Base-by-base conservation (phyloP, 1,284 basidiomycete species). In the Cutaneotrichosporon mucoides region DNA sequence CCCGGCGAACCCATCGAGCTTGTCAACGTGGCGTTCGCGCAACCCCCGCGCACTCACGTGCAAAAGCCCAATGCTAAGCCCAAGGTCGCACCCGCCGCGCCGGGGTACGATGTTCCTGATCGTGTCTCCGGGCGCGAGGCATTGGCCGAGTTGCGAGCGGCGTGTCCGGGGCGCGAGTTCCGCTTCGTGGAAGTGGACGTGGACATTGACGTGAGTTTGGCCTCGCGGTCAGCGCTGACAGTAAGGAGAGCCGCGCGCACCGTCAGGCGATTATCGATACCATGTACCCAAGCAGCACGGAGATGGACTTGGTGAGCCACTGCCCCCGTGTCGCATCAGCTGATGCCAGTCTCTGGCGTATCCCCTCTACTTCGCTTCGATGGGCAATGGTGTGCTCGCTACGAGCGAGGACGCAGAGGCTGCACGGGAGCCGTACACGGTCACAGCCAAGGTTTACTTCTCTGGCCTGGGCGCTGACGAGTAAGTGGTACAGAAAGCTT, bases 391-490 rank as follows among this genome's bases (percentile, higher is more conserved):
- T 73, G 6, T 40, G 38, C 8, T 40, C 12, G 12, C 38, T 12
- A 40, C 38, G 12, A 40, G 38, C 38, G 76, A 79, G 9, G 73
- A 3, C 60, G 37, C 70, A 24, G 24, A 24, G 24, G 24, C 24
- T 24, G 24, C 24, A 24, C 24, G 24, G 24, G 24, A 24, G 48
- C 77, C 81, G 6, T 95, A 96, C 74, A 82, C 78, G 0, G 91
- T 89, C 59, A 75, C 81, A 3, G 91, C 95, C 0, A 84, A 86
- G 45, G 92, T 98, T 0, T 81, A 97, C 13, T 78, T 99, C 24
- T 95, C 88, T 60, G 96, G 96, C 0, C 80, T 99, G 2, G 96
- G 96, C 0, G 92, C 96, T 0, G 95, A 99, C 73, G 95, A 99
- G 75, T 78, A 35, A 64, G 76, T 67, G 2, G 2, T 24, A 16